Conservation (phyloP, 2,329 filamentous ascomycete species). For the Myriosclerotinia duriaeana region DNA sequence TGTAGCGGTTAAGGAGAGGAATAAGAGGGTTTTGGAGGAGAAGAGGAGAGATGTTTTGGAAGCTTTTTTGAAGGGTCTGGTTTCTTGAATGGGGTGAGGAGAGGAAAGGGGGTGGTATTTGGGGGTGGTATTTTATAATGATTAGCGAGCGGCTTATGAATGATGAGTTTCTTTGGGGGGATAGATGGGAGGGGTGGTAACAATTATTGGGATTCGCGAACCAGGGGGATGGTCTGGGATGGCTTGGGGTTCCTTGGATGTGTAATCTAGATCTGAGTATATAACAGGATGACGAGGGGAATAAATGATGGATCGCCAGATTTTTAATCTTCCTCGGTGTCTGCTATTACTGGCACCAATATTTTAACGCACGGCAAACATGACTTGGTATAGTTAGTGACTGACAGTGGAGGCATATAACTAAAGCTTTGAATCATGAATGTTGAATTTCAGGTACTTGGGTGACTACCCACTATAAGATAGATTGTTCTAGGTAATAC, state of each 20-base stretch:
- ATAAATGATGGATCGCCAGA: neutral
- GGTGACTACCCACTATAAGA: no score
- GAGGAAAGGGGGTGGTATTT: neutral
- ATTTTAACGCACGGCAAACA: neutral
- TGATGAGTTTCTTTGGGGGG: neutral
- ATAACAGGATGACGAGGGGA: neutral
- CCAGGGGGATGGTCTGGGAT: neutral
- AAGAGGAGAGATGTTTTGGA: slow-evolving; percentile 67
- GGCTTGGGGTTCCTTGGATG: neutral
- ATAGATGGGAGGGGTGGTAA: neutral
- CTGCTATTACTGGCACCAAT: neutral
- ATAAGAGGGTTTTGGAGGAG: slow-evolving; percentile 60
- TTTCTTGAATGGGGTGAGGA: neutral
- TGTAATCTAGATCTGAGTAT: slow-evolving; percentile 8
- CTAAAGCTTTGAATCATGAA: no score
- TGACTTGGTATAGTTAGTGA: neutral
- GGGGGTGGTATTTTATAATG: neutral
- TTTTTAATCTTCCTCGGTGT: neutral
- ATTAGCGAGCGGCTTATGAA: neutral
- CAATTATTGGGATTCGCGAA: neutral
- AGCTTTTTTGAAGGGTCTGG: slow-evolving; percentile 55
- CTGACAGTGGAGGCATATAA: no score
- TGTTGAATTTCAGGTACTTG: no score
- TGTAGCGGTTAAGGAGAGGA: slow-evolving; percentile 49
- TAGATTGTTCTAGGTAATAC: no score